Evolutionary conservation across 768 basidiomycete genomes (phyloP), one percentile per base, ranked within the genome.

Genomic region (Gymnopilus dilepis): DNA sequence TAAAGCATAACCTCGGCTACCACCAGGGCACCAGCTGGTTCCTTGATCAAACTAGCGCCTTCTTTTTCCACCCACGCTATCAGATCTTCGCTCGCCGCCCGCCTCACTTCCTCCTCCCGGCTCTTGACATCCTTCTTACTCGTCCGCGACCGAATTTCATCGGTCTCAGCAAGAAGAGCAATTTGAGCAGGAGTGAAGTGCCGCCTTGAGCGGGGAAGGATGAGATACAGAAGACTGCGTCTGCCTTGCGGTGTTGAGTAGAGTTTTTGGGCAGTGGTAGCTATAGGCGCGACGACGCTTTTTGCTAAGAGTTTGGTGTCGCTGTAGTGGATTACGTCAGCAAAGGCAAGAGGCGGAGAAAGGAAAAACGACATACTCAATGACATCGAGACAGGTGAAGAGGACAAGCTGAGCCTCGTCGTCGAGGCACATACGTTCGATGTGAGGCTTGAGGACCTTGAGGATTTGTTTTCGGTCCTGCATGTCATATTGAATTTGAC

Each of bases 391-490:
- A 6, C 92, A 92, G 0, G 94, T 94, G 76, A 96, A 97, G 3
- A 97, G 75, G 1, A 96, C 93, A 22, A 92, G 78, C 67, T 96
- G 94, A 0, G 95, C 95, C 64, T 97, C 94, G 45, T 94, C 92
- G 66, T 95, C 93, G 41, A 84, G 80, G 67, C 90, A 92, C 85
- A 97, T 94, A 2, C 91, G 88, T 70, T 91, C 90, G 24, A 96
- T 81, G 67, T 97, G 94, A 1, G 94, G 94, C 67, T 95, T 95
- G 53, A 98, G 82, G 5, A 86, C 83, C 78, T 96, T 96, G 56
- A 97, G 79, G 54, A 96, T 93, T 64, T 90, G 88, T 82, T 97
- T 98, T 58, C 95, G 85, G 72, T 97, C 95, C 90, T 91, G 52
- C 22, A 59, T 30, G n/a, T 31, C 4, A 4, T 26, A 17, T 33